Conservation (phyloP, 441 rosid species). For the Metrosideros polymorpha region DNA sequence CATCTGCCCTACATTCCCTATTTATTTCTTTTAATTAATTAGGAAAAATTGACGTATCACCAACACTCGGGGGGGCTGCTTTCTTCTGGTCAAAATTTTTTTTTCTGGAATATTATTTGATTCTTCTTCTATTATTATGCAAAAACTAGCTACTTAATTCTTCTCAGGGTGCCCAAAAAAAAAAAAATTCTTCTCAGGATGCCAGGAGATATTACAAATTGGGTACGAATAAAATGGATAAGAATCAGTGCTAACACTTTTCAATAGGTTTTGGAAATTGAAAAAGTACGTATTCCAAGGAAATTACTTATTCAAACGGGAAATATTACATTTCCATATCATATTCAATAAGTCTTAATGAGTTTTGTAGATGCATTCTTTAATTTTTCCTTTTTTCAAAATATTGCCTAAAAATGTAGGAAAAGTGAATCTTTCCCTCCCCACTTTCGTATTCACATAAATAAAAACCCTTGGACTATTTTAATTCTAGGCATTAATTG, state of each 20-base stretch:
- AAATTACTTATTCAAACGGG: too few species aligned
- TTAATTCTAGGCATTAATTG: background rate
- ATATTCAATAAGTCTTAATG: too few species aligned
- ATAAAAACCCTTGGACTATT: fast-evolving
- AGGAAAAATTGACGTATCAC: background rate
- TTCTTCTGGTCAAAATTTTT: background rate
- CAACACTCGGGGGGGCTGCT: background rate
- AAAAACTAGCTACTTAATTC: background rate
- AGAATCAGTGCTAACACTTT: background rate
- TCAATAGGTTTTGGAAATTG: too few species aligned
- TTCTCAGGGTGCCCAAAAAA: too few species aligned
- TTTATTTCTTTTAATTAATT: background rate
- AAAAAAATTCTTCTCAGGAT: too few species aligned
- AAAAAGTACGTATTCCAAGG: too few species aligned
- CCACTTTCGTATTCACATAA: background rate
- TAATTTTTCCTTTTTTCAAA: too few species aligned
- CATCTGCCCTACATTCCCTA: background rate
- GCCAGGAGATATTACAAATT: too few species aligned
- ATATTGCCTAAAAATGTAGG: too few species aligned
- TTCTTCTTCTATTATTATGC: background rate
- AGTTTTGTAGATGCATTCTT: too few species aligned
- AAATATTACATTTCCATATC: too few species aligned
- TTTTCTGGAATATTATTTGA: background rate
- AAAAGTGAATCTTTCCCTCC: background rate
- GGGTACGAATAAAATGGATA: background rate